Conservation (phyloP, 257 asterid species). For the Fraxinus anomala region DNA sequence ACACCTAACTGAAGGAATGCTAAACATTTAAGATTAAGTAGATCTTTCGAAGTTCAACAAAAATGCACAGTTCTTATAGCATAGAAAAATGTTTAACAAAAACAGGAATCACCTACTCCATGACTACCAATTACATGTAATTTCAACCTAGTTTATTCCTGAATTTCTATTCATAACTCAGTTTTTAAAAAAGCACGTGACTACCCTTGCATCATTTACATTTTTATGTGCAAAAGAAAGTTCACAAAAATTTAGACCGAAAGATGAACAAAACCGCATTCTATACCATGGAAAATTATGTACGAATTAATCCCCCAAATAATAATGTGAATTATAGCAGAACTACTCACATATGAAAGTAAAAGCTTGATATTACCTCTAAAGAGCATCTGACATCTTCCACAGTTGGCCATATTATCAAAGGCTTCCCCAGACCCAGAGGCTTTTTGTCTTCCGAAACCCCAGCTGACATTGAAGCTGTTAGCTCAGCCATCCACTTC, state of each 20-base stretch:
- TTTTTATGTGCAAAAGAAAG: background rate
- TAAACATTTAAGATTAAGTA: constrained; percentile 7
- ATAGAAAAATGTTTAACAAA: background rate
- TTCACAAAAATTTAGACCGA: background rate
- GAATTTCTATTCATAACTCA: background rate
- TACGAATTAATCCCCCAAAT: background rate
- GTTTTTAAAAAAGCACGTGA: background rate
- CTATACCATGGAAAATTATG: background rate
- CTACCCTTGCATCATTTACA: background rate
- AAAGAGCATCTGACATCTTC: constrained; percentile 89
- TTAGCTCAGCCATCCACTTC: constrained; percentile 94
- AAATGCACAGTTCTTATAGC: background rate
- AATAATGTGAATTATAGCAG: constrained; percentile 2
- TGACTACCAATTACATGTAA: background rate
- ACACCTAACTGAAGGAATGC: constrained; percentile 19
- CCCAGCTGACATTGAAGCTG: constrained; percentile 86
- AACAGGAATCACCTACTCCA: constrained; percentile 8
- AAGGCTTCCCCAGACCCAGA: constrained; percentile 78
- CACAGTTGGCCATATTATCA: constrained; percentile 89
- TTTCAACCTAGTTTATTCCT: background rate
- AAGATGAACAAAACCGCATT: background rate
- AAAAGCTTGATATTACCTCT: constrained; percentile 55
- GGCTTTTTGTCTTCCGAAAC: constrained; percentile 70
- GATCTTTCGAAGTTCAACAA: background rate
- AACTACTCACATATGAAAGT: background rate